These are phyloP conservation scores for Alnus rubra DNA, from an alignment of 306 rosid species.

Conservation along the genomic window DNA sequence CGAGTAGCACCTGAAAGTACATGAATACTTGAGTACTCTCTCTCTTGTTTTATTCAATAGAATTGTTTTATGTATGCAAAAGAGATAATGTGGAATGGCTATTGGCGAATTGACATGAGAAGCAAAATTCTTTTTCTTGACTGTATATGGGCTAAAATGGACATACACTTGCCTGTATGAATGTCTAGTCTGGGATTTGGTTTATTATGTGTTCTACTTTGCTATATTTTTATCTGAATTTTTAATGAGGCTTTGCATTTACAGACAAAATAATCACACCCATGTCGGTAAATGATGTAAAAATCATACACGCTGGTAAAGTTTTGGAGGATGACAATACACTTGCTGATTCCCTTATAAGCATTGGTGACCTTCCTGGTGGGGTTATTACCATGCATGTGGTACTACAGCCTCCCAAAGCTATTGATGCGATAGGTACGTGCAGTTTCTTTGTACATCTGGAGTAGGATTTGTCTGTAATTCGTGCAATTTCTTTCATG, in stretches of 20 bases:
- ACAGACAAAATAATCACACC: constrained; percentile 62
- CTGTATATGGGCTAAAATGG: background rate
- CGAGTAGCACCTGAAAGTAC: background rate
- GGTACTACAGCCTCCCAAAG: constrained; percentile 30
- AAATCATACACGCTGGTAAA: constrained; percentile 69
- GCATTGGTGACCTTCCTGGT: constrained; percentile 49
- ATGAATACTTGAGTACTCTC: background rate
- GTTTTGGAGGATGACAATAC: constrained; percentile 66
- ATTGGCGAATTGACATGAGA: background rate
- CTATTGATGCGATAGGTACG: constrained; percentile 36
- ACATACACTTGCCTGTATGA: background rate
- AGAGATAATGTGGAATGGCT: background rate
- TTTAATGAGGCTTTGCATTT: constrained; percentile 28
- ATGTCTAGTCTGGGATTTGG: background rate
- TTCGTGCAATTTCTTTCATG: background rate
- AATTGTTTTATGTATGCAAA: background rate
- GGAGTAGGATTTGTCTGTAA: background rate
- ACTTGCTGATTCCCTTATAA: constrained; percentile 62
- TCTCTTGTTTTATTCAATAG: background rate
- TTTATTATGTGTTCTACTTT: background rate
- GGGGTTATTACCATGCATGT: constrained; percentile 66
- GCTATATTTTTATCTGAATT: constrained; percentile 14
- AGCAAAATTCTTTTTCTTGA: background rate
- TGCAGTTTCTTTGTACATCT: constrained; percentile 4
- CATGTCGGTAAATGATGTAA: constrained; percentile 55